Conservation (phyloP, 179 eudicot genomes). For the Beta corolliflora region DNA sequence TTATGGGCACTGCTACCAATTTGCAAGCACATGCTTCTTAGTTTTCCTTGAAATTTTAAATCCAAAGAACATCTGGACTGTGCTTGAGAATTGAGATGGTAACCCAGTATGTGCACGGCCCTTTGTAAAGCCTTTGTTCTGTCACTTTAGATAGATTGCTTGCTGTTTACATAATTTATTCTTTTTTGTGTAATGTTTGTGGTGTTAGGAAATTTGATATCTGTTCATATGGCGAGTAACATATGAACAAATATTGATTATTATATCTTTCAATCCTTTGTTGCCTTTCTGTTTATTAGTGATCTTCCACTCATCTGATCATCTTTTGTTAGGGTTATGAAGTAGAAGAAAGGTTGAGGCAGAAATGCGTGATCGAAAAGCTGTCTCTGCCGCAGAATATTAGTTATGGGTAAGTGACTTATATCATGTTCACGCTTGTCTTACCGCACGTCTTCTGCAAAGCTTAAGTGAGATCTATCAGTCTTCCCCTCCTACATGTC, state of each 20-base stretch:
- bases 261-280: neutral
- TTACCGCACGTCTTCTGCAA: neutral
- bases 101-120: neutral
- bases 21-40: neutral
- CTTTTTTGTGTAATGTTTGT: neutral
- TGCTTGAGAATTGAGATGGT: too few relatives aligned
- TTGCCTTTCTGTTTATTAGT: neutral
- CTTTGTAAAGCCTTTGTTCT: neutral
- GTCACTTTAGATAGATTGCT: neutral
- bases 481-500: neutral
- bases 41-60: neutral
- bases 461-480: neutral
- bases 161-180: neutral
- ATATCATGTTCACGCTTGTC: neutral
- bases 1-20: neutral
- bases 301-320: neutral
- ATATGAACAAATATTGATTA: neutral
- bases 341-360: constrained; percentile 72
- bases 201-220: neutral
- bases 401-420: constrained; percentile 67
- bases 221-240: neutral
- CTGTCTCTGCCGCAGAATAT: constrained; percentile 59
- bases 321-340: constrained; percentile 63
- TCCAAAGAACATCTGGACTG: neutral
- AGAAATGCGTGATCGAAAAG: constrained; percentile 64